phyloP scores from a whole-genome alignment of 2,329 filamentous ascomycete species.

The Claviceps sorghi region DNA sequence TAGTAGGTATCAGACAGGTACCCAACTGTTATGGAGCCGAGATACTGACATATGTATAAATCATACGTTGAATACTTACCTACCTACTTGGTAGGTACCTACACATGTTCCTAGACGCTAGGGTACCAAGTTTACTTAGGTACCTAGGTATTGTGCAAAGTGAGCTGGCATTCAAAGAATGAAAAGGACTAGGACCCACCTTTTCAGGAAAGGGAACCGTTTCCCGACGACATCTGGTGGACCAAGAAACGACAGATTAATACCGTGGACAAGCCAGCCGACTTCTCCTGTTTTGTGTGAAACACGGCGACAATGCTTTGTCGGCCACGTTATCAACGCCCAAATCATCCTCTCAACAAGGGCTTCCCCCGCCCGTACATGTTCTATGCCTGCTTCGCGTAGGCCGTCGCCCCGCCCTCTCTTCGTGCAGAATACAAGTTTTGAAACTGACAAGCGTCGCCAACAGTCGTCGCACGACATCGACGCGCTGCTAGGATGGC shows the following conservation, averaged over 20 bases:
- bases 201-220: neutral
- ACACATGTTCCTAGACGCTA: too few relatives aligned
- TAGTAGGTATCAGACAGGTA: too few relatives aligned
- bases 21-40: neutral
- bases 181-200: constrained; percentile 3
- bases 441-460: neutral
- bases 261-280: neutral
- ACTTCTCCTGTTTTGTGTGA: neutral
- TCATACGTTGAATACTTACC: too few relatives aligned
- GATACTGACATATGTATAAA: neutral
- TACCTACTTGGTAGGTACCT: neutral
- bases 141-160: constrained; percentile 2
- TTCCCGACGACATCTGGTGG: neutral
- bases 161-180: constrained; percentile 8
- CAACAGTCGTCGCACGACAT: neutral
- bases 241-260: neutral
- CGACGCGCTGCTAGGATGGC: neutral
- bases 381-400: too few relatives aligned
- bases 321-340: neutral
- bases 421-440: too few relatives aligned
- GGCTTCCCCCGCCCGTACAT: too few relatives aligned
- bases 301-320: neutral
- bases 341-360: neutral
- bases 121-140: too few relatives aligned
- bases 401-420: too few relatives aligned